phyloP scores from a whole-genome alignment of 257 asterid genomes.

The Gentiana macrophylla region DNA sequence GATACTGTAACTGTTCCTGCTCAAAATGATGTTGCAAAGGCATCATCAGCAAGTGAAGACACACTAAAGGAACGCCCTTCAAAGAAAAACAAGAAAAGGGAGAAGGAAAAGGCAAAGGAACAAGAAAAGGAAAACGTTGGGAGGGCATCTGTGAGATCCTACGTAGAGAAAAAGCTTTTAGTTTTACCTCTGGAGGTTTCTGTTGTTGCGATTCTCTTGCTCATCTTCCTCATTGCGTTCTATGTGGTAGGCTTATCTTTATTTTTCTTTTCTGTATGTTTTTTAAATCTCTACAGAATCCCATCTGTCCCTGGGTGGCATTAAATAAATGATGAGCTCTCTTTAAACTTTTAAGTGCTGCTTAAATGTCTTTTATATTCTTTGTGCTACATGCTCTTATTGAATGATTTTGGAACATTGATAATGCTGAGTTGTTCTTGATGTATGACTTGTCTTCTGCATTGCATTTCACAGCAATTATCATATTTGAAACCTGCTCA shows the following conservation, averaged over 20 bases:
- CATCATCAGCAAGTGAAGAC: constrained; percentile 60
- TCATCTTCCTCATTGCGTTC: constrained; percentile 74
- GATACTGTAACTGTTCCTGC: constrained; percentile 16
- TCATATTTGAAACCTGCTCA: too few relatives aligned
- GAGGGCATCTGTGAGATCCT: constrained; percentile 15
- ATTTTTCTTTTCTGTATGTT: not conserved
- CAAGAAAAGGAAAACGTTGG: constrained; percentile 21
- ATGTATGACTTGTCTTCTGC: not conserved
- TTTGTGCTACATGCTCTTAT: not conserved
- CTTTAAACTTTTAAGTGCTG: too few relatives aligned
- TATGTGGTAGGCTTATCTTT: constrained; percentile 65
- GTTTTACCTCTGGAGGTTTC: constrained; percentile 81
- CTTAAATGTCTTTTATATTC: too few relatives aligned
- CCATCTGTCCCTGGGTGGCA: too few relatives aligned
- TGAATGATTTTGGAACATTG: not conserved
- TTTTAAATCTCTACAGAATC: too few relatives aligned
- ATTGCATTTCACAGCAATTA: too few relatives aligned
- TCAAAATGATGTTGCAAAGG: constrained; percentile 41
- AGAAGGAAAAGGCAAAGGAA: constrained; percentile 47
- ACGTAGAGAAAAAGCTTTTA: constrained; percentile 36
- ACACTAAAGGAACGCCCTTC: constrained; percentile 58
- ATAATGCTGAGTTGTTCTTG: not conserved
- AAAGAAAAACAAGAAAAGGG: constrained; percentile 66
- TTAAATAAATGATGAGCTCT: too few relatives aligned
- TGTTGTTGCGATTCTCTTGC: constrained; percentile 57